Base-by-base conservation (phyloP, 106 monocot genomes). In the Dioscorea zingiberensis region DNA sequence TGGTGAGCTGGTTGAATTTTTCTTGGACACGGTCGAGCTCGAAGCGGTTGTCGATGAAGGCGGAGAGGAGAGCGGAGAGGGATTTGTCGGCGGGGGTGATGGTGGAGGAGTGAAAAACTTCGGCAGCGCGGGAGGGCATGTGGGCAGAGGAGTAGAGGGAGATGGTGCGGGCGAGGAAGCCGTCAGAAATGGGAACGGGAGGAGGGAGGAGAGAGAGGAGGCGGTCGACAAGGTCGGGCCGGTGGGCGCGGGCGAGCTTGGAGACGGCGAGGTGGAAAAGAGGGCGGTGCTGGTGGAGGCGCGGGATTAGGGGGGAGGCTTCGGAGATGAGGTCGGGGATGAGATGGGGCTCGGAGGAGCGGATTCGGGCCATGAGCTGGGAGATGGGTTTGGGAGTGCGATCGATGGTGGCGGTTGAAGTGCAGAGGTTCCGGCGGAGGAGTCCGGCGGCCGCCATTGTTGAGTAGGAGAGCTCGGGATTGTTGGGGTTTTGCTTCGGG, bases 61-160 rank as follows among this genome's bases (percentile, higher is more conserved):
- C 86, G 49, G 67, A 73, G 70, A 91, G 83, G 55, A 91, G 73
- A 10, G 86, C 91, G 47, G 74, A 91, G 64, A 91, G 65, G 18
- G 91, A 48, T 24, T 81, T 77, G 23, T 86, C 81, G 32, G 78
- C 47, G 65, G 71, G 81, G 23, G 54, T 8, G 4, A 38, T 6
- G 4, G 38, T 10, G 3, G 38, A 54, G 15, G 27, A 11, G 21
- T 61, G 27, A 62, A 87, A 84, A 28, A 73, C 38, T 17, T 47
- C 17, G 21, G 74, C 74, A 44, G 80, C 79, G 49, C 77, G 79
- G 30, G 83, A 80, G 27, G 71, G 44, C 83, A 87, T 80, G 21
- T 63, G 62, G 27, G 82, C 73, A 19, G 55, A 58, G 38, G 83
- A 80, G 73, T 87, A 87, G 64, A 87, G 87, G 44, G 70, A 58